phyloP scores from a whole-genome alignment of 495 filamentous ascomycete species.

The Chaetomium tenue region DNA sequence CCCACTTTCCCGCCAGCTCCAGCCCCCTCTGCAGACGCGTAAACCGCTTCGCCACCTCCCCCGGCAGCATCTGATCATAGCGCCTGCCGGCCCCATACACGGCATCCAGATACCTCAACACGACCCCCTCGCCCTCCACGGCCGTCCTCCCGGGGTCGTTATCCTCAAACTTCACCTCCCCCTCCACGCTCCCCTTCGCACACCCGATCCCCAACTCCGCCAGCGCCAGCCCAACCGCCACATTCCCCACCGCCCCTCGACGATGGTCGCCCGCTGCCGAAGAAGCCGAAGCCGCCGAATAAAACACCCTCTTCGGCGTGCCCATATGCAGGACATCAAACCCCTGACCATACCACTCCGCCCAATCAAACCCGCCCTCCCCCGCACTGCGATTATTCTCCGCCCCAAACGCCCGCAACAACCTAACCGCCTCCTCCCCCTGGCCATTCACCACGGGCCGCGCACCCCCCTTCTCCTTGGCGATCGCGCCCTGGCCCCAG shows the following conservation, averaged over 20 bases:
- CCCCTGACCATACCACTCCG: slow-evolving; percentile 69
- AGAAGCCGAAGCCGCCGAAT: slow-evolving; percentile 19
- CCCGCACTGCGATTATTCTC: slow-evolving; percentile 66
- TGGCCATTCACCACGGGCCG: slow-evolving; percentile 66
- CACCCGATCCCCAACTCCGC: slow-evolving; percentile 60
- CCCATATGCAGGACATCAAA: slow-evolving; percentile 82
- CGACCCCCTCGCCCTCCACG: slow-evolving; percentile 48
- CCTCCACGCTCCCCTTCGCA: slow-evolving; percentile 46
- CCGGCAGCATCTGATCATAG: slow-evolving; percentile 32
- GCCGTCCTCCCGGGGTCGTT: slow-evolving; percentile 49
- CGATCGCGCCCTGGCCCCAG: slow-evolving; percentile 86
- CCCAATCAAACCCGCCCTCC: slow-evolving; percentile 71
- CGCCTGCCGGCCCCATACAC: slow-evolving; percentile 40
- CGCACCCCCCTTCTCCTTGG: slow-evolving; percentile 60
- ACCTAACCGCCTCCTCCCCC: slow-evolving; percentile 58
- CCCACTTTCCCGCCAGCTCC: slow-evolving; percentile 41
- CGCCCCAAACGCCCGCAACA: slow-evolving; percentile 76
- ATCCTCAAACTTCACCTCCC: slow-evolving; percentile 52
- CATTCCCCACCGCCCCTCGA: slow-evolving; percentile 40
- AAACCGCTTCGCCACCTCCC: slow-evolving; percentile 39
- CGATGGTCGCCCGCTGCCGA: slow-evolving; percentile 30
- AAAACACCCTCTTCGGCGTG: slow-evolving; percentile 52
- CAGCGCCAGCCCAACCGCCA: slow-evolving; percentile 56
- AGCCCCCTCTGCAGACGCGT: slow-evolving; percentile 42
- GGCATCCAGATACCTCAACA: slow-evolving; percentile 57